Base-by-base conservation (phyloP, 164 flowering plant genomes). In the Houttuynia cordata region DNA sequence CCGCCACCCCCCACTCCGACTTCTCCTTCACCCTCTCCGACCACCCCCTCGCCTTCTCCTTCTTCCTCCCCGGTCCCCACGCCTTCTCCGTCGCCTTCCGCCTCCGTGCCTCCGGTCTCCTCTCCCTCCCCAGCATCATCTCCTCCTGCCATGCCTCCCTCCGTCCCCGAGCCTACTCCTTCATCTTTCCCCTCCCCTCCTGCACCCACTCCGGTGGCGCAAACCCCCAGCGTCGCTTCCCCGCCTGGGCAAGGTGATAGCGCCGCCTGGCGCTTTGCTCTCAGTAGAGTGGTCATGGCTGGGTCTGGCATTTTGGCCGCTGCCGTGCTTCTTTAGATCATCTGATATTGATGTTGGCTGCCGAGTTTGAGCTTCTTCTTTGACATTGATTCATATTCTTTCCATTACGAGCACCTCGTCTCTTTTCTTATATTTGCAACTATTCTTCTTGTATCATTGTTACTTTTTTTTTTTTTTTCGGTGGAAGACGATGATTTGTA, bases 241-340 rank as follows among this genome's bases (percentile, higher is more conserved):
- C 42, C 59, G 17, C 45, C 59, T 37, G 59, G 42, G 6, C 59
- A 20, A 13, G 59, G 12, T 20, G 21, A 7, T 20, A 57, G 10
- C 45, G 59, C 40, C 8, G 59, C 59, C 13, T 45, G 25, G 12
- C 15, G 0, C 12, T 19, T n/a, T 37, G 18, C 42, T 37, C 34
- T 57, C 20, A 57, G 45, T n/a, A 57, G 59, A 37, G 23, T 57
- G 22, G 7, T 39, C 21, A 37, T 57, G 10, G 59, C 59, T n/a
- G 59, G 59, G 7, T 15, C 59, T 37, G 59, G 59, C 23, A 34
- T 57, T 37, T 57, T 57, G 40, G 59, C 45, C 9, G 59, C 59
- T 9, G 59, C 59, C 14, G 22, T 37, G 10, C 34, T 57, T 30
- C 24, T 57, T 7, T 57, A 57, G 45, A 57, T 37, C 34, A 23